phyloP scores from a whole-genome alignment of 176 grass and related monocot genomes.

The Phoenix dactylifera region DNA sequence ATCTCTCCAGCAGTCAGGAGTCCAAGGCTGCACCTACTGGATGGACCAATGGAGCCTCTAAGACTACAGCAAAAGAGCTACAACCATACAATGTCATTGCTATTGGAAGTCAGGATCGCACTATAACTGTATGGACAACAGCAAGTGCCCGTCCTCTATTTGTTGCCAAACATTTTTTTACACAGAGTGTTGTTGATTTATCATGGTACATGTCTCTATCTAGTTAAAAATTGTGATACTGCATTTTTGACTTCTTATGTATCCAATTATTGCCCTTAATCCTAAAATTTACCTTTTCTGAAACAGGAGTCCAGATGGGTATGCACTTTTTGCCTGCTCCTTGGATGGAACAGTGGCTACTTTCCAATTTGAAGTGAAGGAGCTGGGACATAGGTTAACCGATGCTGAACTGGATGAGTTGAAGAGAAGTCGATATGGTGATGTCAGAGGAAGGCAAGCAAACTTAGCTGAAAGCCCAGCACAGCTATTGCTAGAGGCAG shows the following conservation, averaged over 20 bases:
- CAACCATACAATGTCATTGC: conserved; percentile 96
- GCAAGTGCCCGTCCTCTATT: conserved; percentile 84
- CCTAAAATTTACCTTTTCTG: neutral
- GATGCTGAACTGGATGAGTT: conserved; percentile 89
- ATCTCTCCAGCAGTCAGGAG: conserved; percentile 47
- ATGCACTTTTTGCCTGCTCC: conserved; percentile 90
- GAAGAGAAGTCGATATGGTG: conserved; percentile 89
- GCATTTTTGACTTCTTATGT: no score
- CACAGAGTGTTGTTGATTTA: conserved; percentile 97
- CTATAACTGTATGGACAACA: conserved; percentile 97
- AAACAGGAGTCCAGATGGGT: conserved; percentile 93
- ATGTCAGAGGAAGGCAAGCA: conserved; percentile 87
- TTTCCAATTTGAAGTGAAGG: conserved; percentile 94
- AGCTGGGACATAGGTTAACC: conserved; percentile 78
- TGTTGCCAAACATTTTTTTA: conserved; percentile 97
- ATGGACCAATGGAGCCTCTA: conserved; percentile 81
- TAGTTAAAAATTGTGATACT: conserved; percentile 5
- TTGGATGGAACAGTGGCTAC: conserved; percentile 85
- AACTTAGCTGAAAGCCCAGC: conserved; percentile 85
- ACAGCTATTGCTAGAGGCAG: conserved; percentile 79
- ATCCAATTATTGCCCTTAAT: neutral
- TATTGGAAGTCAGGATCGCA: conserved; percentile 97
- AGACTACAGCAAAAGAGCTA: conserved; percentile 48
- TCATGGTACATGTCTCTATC: conserved; percentile 54
- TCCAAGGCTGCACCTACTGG: conserved; percentile 47